Base-by-base conservation (phyloP, 257 asterid species). In the Nicotiana benthamiana region DNA sequence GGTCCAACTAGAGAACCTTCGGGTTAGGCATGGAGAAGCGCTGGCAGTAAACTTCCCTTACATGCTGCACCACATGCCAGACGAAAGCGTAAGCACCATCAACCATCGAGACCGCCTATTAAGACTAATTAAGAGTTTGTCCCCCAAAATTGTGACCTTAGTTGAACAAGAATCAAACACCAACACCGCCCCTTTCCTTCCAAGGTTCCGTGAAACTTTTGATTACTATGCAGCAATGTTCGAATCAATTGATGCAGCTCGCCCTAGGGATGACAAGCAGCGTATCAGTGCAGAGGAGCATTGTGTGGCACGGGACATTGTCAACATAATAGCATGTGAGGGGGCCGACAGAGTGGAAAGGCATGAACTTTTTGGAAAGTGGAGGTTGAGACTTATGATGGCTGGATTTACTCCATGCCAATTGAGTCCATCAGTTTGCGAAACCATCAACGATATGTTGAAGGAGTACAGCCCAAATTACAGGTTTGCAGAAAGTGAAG, bases 41-140 rank as follows among this genome's bases (percentile, higher is more conserved):
- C 64, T 95, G 80, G 97, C 97, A 0, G 97, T 95, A 62, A 93
- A 93, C 72, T 95, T 93, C 28, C 97, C 98, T 13, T 95, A 83
- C 85, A 85, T 93, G 78, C 82, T 95, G 78, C 98, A 95, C 87
- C 98, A 95, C 91, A 88, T 95, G 92, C 98, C 98, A 1, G 98
- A 95, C 8, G 97, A 95, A 92, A 92, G 97, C 0, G 97, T 95
- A 56, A 92, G 87, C 88, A 93, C 97, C 1, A 40, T 74, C 57
- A 95, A 95, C 32, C 98, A 92, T 34, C 85, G 98, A 0, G 98
- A 95, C 86, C 89, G 98, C 9, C 86, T 95, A 24, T 90, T 95
- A 6, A 81, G 95, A 51, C 90, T 95, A 2, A 91, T 93, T 30
- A 92, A 92, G 80, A 87, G 91, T 82, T 75, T 95, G 86, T 92